Percentiles rank a stretch among this genome's conserved stretches.
These are phyloP conservation scores for Colletotrichum sp. DNA, from an alignment of 2,329 filamentous ascomycete genomes.

Conservation along the genomic window DNA sequence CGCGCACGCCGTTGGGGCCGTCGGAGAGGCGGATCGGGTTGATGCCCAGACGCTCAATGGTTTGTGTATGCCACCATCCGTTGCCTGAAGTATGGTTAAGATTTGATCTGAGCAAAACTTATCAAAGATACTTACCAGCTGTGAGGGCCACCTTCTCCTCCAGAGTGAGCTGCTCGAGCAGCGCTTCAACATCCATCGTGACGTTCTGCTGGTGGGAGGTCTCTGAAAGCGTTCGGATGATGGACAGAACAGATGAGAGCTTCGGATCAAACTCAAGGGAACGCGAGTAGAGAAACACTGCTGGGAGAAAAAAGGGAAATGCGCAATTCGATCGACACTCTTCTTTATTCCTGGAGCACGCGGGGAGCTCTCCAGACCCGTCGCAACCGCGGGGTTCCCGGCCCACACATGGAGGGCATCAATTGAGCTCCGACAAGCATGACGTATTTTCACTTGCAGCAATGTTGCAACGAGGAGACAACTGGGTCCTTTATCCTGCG, in stretches of 20 bases:
- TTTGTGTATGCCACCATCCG: slow-evolving; percentile 25
- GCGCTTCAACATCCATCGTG: slow-evolving; percentile 17
- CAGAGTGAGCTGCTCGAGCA: slow-evolving; percentile 19
- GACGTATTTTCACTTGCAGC: background rate
- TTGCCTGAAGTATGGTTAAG: background rate
- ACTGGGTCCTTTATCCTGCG: background rate
- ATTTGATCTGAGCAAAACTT: no score
- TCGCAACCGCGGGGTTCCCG: background rate
- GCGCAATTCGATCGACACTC: background rate
- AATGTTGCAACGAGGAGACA: background rate
- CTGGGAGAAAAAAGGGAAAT: background rate
- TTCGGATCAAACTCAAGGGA: background rate
- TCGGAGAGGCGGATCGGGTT: slow-evolving; percentile 22
- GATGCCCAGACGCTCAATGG: slow-evolving; percentile 16
- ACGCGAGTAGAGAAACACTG: background rate
- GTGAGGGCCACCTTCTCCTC: slow-evolving; percentile 21
- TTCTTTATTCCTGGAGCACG: background rate
- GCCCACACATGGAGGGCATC: background rate
- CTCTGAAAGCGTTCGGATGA: background rate
- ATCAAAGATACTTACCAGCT: background rate
- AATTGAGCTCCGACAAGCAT: background rate
- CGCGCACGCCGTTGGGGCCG: slow-evolving; percentile 51
- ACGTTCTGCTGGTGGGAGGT: background rate
- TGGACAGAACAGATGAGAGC: background rate
- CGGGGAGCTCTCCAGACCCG: background rate